Percentiles rank a stretch among this genome's conserved stretches.
phyloP scores from a whole-genome alignment of 78 protist genomes.

The Salpingoeca rosetta region DNA sequence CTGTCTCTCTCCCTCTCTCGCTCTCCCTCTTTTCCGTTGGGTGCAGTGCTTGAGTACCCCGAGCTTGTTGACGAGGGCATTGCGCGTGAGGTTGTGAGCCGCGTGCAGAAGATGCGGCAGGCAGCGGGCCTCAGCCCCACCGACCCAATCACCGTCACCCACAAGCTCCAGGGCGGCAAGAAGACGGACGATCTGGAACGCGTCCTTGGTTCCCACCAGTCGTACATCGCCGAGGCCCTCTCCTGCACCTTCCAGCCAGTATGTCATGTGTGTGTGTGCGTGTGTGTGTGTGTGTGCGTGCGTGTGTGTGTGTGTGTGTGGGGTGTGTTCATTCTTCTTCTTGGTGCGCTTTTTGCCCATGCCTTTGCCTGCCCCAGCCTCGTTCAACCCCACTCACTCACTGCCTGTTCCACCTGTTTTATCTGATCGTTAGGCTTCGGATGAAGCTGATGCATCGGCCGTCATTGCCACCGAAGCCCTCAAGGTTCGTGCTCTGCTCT shows the following conservation, averaged over 20 bases:
- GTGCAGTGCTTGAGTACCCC: neutral
- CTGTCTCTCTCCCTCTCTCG: neutral
- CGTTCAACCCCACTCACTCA: too few species aligned
- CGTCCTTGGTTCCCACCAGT: neutral
- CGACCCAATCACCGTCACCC: neutral
- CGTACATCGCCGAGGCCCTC: neutral
- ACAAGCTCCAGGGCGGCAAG: too few species aligned
- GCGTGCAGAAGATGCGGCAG: slow-evolving; percentile 53
- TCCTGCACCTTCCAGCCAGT: neutral
- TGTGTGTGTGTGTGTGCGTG: neutral
- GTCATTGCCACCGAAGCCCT: too few species aligned
- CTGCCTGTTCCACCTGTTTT: too few species aligned
- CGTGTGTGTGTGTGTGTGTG: neutral
- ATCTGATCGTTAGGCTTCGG: too few species aligned
- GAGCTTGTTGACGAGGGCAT: slow-evolving; percentile 31
- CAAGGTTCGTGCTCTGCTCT: too few species aligned
- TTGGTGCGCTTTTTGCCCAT: too few species aligned
- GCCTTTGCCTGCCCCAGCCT: too few species aligned
- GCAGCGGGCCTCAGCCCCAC: neutral
- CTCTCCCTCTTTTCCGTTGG: neutral
- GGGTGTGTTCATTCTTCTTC: neutral
- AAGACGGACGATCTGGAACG: neutral
- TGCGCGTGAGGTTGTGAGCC: slow-evolving; percentile 69
- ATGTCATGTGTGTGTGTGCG: neutral
- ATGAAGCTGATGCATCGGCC: too few species aligned